Conservation (phyloP, 306 rosid species). For the Comarum palustre region DNA sequence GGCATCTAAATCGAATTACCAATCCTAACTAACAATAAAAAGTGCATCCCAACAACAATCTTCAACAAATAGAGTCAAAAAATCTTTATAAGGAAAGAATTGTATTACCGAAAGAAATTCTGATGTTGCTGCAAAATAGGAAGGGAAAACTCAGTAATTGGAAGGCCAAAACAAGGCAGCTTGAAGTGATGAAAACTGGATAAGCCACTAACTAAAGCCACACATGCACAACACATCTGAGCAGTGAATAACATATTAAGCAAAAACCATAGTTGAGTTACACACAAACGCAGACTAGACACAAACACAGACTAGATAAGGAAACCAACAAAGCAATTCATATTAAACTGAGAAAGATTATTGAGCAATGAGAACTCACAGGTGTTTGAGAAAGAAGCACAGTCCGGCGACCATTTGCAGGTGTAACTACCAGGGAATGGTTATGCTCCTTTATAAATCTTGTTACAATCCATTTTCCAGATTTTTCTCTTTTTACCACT, state of each 20-base stretch:
- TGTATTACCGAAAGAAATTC: too few species aligned
- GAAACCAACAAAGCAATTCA: not conserved
- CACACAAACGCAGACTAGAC: not conserved
- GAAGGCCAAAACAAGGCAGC: too few species aligned
- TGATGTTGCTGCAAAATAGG: too few species aligned
- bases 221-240: too few species aligned
- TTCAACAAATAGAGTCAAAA: too few species aligned
- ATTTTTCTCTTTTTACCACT: slow-evolving; percentile 42
- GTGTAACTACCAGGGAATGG: slow-evolving; percentile 45
- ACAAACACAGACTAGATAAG: not conserved
- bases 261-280: not conserved
- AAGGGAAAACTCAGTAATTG: too few species aligned
- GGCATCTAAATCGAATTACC: too few species aligned
- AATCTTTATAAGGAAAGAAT: too few species aligned
- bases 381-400: slow-evolving; percentile 43
- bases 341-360: not conserved
- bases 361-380: slow-evolving; percentile 31
- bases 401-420: slow-evolving; percentile 43
- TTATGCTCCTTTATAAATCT: slow-evolving; percentile 9
- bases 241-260: not conserved
- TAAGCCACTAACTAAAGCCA: too few species aligned
- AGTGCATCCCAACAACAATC: too few species aligned
- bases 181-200: too few species aligned
- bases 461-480: slow-evolving; percentile 49
- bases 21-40: too few species aligned